Percentiles rank a stretch among this genome's conserved stretches.
phyloP scores from a whole-genome alignment of 75 land plant genomes.

The Selaginella moellendorffii region DNA sequence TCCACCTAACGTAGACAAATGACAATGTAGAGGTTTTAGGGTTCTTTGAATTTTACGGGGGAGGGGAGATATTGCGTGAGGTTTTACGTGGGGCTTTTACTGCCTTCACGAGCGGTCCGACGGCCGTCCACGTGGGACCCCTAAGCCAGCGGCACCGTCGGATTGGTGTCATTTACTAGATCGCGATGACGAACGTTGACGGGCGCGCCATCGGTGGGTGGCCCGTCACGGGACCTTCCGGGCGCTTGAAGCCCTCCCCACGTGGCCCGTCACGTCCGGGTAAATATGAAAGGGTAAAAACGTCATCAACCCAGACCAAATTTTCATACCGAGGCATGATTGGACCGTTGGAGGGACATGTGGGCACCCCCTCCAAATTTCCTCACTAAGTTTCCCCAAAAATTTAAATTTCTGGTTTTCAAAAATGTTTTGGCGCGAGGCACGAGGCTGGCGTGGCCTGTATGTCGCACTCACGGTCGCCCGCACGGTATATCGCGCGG shows the following conservation, averaged over 20 bases:
- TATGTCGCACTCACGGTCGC: background rate
- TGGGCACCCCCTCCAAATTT: background rate
- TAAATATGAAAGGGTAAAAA: background rate
- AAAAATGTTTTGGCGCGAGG: conserved; percentile 1
- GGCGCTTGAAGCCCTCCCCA: background rate
- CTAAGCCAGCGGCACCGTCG: background rate
- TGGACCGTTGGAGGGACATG: conserved; percentile 1
- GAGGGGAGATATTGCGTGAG: background rate
- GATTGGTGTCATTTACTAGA: background rate
- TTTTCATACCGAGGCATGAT: background rate
- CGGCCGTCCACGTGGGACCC: too few relatives aligned
- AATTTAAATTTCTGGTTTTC: background rate
- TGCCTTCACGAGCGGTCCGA: background rate
- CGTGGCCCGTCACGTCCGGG: conserved; percentile 2
- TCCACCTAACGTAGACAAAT: too few relatives aligned
- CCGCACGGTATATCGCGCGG: conserved; percentile 2
- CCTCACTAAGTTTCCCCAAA: too few relatives aligned
- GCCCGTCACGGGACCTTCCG: background rate
- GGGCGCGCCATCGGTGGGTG: background rate
- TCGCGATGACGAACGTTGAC: background rate
- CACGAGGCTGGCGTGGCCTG: conserved; percentile 2
- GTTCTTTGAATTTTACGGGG: too few relatives aligned
- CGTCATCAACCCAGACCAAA: background rate
- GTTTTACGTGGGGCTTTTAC: background rate
- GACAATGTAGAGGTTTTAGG: too few relatives aligned